Conservation (phyloP, 1,139 yeast genomes). For the Yamadazyma atmosphaerica region DNA sequence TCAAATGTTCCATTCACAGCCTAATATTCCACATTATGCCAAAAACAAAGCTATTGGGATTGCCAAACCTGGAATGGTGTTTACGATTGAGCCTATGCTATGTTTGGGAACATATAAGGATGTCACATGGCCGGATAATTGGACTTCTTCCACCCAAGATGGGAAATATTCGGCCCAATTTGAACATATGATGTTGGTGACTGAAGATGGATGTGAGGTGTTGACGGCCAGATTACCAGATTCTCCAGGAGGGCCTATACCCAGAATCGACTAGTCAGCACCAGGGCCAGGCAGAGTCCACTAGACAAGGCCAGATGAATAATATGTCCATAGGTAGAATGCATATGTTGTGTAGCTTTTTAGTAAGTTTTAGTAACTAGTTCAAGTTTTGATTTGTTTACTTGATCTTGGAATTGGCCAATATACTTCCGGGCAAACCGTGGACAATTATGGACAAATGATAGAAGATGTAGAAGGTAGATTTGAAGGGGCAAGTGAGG, state of each 20-base stretch:
- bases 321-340: too few relatives aligned
- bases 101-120: constrained; percentile 85
- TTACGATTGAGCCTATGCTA: constrained; percentile 98
- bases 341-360: too few relatives aligned
- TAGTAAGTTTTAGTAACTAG: too few relatives aligned
- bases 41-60: constrained; percentile 91
- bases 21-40: constrained; percentile 93
- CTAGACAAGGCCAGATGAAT: too few relatives aligned
- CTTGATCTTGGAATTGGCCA: too few relatives aligned
- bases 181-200: constrained; percentile 88
- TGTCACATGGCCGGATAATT: constrained; percentile 93
- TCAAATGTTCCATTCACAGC: constrained; percentile 84
- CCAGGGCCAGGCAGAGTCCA: neutral
- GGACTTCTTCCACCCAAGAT: constrained; percentile 92
- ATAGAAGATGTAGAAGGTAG: too few relatives aligned
- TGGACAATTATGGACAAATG: too few relatives aligned
- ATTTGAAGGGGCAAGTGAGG: too few relatives aligned
- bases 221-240: constrained; percentile 75
- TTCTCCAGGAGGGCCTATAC: constrained; percentile 87
- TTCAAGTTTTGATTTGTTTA: too few relatives aligned
- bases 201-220: constrained; percentile 92
- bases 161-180: constrained; percentile 92
- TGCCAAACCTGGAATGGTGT: constrained; percentile 94
- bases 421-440: too few relatives aligned
- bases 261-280: constrained; percentile 46